Evolutionary conservation across 371 early-diverging fungal species (phyloP), one percentile per base, ranked within the genome.

Genomic region (Coemansia sp.): DNA sequence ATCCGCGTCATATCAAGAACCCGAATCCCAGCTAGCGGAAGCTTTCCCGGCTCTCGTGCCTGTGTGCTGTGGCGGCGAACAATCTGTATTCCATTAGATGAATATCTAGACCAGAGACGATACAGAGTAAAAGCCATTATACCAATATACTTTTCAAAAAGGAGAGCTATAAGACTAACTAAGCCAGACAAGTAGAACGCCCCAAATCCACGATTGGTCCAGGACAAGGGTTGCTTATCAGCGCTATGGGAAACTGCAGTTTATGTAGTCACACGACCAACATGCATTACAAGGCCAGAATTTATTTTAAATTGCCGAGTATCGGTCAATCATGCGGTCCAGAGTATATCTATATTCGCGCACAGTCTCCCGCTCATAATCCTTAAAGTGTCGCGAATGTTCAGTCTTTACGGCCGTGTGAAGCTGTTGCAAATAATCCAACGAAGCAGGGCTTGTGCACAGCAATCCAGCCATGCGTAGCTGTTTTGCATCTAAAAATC

Each of bases 1-100:
- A 95, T 89, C 57, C 94, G 85, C 42, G 94, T 92, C 79, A 95
- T 65, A 74, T 95, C 94, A 16, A 94, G 82, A 0, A 94, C 87
- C 6, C 90, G 84, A 61, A 93, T 83, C 9, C 93, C 95, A 18
- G 84, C 71, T 53, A 95, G 78, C 9, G 93, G 93, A 25, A 63
- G 64, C 53, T 39, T 39, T 6, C 9, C 25, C 1, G 42, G 5
- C 14, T 7, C 33, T 23, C 20, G 7, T 11, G 48, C 7, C 18
- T 48, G 26, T n/a, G 61, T 61, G 61, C 48, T 47, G 48, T 44
- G 25, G 21, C 48, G 61, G 12, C 50, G 25, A 61, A 54, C 28
- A 54, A n/a, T n/a, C 47, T 14, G n/a, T n/a, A 44, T 16, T 14
- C 47, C 47, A 44, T 44, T 44, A n/a, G 47, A 16, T 44, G 33